phyloP scores from a whole-genome alignment of 1,284 basidiomycete species.

The Irpex rosettiformis region DNA sequence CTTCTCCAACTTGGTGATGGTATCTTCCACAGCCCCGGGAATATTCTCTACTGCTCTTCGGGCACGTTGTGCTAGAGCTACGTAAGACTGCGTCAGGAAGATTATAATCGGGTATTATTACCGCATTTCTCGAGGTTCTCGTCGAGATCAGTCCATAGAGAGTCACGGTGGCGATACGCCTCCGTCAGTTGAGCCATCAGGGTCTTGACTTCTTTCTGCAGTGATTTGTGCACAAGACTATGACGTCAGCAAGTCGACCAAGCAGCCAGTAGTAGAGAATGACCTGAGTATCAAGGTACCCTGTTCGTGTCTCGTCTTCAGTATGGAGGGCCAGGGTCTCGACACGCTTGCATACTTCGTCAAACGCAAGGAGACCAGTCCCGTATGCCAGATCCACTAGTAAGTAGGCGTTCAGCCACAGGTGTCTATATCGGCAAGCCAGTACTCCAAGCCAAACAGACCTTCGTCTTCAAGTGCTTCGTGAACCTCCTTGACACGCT shows the following conservation, averaged over 20 bases:
- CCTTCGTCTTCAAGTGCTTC: conserved; percentile 38
- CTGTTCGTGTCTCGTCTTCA: conserved; percentile 39
- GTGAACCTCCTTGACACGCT: conserved; percentile 44
- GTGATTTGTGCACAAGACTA: neutral
- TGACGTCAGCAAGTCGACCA: conserved; percentile 21
- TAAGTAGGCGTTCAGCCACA: neutral
- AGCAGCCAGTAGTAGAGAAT: neutral
- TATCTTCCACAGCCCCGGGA: conserved; percentile 41
- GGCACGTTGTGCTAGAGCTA: conserved; percentile 32
- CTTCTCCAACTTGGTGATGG: conserved; percentile 41
- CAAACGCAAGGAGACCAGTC: conserved; percentile 46
- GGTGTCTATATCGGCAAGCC: neutral
- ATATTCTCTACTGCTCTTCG: conserved; percentile 34
- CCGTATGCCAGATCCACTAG: conserved; percentile 44
- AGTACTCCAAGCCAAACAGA: conserved; percentile 6
- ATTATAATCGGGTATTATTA: conserved; percentile 25
- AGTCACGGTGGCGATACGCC: conserved; percentile 41
- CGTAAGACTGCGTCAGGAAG: neutral
- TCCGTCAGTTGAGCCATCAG: conserved; percentile 40
- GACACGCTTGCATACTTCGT: conserved; percentile 49
- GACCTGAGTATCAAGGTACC: conserved; percentile 38
- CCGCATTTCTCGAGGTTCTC: conserved; percentile 41
- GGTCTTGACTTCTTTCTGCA: conserved; percentile 26
- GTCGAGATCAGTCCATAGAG: conserved; percentile 44
- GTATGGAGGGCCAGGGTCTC: conserved; percentile 41